A percentile compares a stretch with the other conserved stretches of the same genome.
These are phyloP conservation scores for Dactylellina parvicollis DNA, from an alignment of 2,329 filamentous ascomycete species.

Conservation along the genomic window DNA sequence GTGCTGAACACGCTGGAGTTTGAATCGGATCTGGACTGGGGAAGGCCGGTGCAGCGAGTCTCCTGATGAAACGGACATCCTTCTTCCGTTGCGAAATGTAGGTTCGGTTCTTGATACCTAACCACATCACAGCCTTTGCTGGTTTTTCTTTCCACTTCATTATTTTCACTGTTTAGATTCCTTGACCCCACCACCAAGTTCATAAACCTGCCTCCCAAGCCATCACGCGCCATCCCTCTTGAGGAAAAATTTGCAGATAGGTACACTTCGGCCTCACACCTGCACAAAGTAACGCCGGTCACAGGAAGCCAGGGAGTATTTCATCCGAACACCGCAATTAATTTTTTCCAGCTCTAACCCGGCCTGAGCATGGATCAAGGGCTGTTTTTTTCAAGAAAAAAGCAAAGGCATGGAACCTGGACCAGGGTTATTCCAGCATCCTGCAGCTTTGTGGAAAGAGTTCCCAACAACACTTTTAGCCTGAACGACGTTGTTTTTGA, in stretches of 20 bases:
- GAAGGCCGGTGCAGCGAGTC: conserved; percentile 25
- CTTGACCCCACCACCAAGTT: not conserved
- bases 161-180: conserved; percentile 6
- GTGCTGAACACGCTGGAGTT: conserved; percentile 8
- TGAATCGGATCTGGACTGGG: not conserved
- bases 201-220: conserved; percentile 7
- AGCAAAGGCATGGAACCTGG: conserved; percentile 7
- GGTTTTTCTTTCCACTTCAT: not conserved
- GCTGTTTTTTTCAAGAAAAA: conserved; percentile 9
- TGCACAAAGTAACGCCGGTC: conserved; percentile 18
- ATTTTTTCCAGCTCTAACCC: conserved; percentile 53
- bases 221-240: conserved; percentile 47
- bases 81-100: conserved; percentile 9
- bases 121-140: not conserved
- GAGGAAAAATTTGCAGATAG: conserved; percentile 14
- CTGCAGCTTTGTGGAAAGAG: conserved; percentile 29
- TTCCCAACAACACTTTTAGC: conserved; percentile 49
- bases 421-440: conserved; percentile 38
- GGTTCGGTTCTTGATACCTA: conserved; percentile 1
- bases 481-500: conserved; percentile 22
- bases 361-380: conserved; percentile 38
- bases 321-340: conserved; percentile 54
- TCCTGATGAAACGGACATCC: conserved; percentile 12
- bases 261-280: conserved; percentile 8
- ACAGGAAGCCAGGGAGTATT: conserved; percentile 22